Conservation (phyloP, 192 early-diverging fungal genomes). For the Coemansia sp. region DNA sequence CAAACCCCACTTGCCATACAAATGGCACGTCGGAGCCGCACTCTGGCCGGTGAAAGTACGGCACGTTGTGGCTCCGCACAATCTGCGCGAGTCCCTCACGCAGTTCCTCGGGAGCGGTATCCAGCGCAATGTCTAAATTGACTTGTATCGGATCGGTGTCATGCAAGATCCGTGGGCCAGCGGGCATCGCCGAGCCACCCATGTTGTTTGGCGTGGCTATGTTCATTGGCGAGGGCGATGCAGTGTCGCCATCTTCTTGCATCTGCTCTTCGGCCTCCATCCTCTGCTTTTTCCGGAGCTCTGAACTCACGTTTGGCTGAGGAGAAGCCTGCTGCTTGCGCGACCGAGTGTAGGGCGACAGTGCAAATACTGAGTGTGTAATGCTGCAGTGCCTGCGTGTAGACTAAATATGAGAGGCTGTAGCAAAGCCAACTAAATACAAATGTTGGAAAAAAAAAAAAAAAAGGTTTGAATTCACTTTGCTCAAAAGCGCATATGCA, state of each 20-base stretch:
- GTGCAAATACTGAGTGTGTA: neutral
- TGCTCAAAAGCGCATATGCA: neutral
- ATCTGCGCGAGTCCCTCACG: conserved; percentile 35
- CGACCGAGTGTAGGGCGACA: conserved; percentile 1
- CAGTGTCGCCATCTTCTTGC: neutral
- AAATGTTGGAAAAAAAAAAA: neutral
- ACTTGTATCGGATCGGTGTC: conserved; percentile 39
- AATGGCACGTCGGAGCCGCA: neutral
- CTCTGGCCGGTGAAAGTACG: conserved; percentile 22
- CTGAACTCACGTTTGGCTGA: neutral
- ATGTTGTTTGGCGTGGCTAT: conserved; percentile 27
- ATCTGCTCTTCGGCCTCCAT: conserved; percentile 21
- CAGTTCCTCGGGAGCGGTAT: conserved; percentile 27
- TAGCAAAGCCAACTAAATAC: neutral
- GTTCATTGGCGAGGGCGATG: conserved; percentile 35
- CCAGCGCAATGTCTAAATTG: conserved; percentile 24
- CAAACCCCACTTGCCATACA: conserved; percentile 40
- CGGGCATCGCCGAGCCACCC: neutral
- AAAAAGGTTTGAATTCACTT: neutral
- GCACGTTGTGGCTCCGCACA: conserved; percentile 26
- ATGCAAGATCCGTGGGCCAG: conserved; percentile 15
- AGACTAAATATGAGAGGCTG: neutral
- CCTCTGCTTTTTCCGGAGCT: conserved; percentile 28
- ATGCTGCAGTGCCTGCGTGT: neutral
- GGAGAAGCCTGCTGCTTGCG: conserved; percentile 11